Base-by-base conservation (phyloP, 371 early-diverging fungal genomes). In the Rhizopus stolonifer region DNA sequence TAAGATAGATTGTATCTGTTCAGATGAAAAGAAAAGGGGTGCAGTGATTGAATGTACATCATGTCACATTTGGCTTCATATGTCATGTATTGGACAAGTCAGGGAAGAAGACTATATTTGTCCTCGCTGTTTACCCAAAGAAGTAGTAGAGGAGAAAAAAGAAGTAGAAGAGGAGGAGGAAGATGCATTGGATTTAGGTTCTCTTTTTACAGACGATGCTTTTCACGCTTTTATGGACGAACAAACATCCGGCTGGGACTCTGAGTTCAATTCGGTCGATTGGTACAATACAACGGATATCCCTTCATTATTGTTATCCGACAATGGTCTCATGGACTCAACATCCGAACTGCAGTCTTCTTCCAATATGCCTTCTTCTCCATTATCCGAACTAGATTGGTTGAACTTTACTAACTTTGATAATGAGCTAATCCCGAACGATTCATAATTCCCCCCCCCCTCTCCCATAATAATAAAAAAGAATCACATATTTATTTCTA, bases 51-150 rank as follows among this genome's bases (percentile, higher is more conserved):
- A 80, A 56, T 83, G 83, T 34, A 69, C 70, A 32, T 44, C 65
- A 13, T 83, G 83, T 49, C 50, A 74, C 45, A 64, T 57, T n/a
- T 80, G 79, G 80, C 70, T 81, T n/a, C 83, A 83, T 65, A 39
- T 69, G 8, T 70, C 69, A 11, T 83, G 83, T 49, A 46, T 75
- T 38, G 69, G 72, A 23, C 61, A 64, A 4, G 61, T 52, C 7
- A 47, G 72, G 4, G 70, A 47, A 6, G 75, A 74, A 6, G 64
- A 59, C 15, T 80, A 72, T 49, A 62, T 56, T 42, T 83, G 83
- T 55, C 73, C 80, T 9, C 48, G 69, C 4, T 83, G 83, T 59
- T 42, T 39, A n/a, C 18, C n/a, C n/a, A n/a, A n/a, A n/a, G n/a
- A n/a, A n/a, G n/a, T n/a, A n/a, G n/a, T n/a, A n/a, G n/a, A n/a